These are phyloP conservation scores for Bothriochloa decipiens DNA, from an alignment of 176 grass and related monocot species.

Conservation along the genomic window DNA sequence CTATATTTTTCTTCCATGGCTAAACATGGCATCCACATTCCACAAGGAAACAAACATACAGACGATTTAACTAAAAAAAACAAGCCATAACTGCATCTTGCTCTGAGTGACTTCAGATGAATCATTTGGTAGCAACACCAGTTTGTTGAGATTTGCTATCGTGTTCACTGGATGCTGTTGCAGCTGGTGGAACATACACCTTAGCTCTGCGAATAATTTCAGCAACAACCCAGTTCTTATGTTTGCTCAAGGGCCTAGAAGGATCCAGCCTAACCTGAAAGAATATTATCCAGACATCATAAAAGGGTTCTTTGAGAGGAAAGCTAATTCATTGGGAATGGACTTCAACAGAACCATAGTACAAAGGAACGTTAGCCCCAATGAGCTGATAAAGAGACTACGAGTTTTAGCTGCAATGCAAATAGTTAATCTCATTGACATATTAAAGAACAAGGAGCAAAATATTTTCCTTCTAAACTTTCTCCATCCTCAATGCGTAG, in stretches of 20 bases:
- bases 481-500: not conserved
- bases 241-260: conserved; percentile 88
- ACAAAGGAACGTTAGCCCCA: not conserved
- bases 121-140: conserved; percentile 31
- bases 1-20: conserved; percentile 25
- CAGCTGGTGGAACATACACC: conserved; percentile 64
- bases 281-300: conserved; percentile 2
- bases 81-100: not conserved
- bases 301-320: not conserved
- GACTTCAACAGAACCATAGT: not conserved
- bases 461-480: not conserved
- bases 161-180: conserved; percentile 17
- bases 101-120: conserved; percentile 9
- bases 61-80: not conserved
- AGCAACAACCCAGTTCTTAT: conserved; percentile 74
- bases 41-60: conserved; percentile 13
- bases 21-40: conserved; percentile 24
- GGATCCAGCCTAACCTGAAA: conserved; percentile 81
- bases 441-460: conserved; percentile 4
- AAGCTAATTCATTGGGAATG: not conserved
- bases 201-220: conserved; percentile 88
- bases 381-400: conserved; percentile 17
- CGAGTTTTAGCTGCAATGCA: not conserved
- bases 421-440: not conserved
- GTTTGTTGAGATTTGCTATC: conserved; percentile 27